Base-by-base conservation (phyloP, 2,329 filamentous ascomycete genomes). In the Dryadomyces sulphureus region DNA sequence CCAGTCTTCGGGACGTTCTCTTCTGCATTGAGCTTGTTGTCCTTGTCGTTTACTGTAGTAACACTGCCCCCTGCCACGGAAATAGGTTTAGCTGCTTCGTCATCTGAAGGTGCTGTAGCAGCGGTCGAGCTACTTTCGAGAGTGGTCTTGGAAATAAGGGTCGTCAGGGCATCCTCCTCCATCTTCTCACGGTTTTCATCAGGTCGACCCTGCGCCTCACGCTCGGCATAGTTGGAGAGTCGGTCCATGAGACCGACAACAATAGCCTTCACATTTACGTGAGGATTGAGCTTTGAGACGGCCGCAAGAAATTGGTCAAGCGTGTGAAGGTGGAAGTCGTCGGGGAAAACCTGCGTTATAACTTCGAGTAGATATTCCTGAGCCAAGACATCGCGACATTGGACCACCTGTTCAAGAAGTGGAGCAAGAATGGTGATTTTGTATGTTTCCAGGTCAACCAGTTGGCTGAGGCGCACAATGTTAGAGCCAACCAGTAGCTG, bases 191-290 rank as follows among this genome's bases (percentile, higher is more conserved):
- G 79, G 54, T 89, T 77, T 46, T 86, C 81, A 5, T 74, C 70
- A 19, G 76, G 72, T 47, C 84, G 81, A 21, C 76, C 74, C 53
- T 85, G 77, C 4, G 85, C 76, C 62, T 96, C 90, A 47, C 89
- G 76, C 55, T 92, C 83, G n/a, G 92, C 90, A 62, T 94, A 98
- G 46, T 88, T 82, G 7, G 92, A 95, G 25, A 98, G 66, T 35
- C 92, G 79, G 59, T 98, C 90, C 93, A 98, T 98, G 49, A 98
- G 70, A 22, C 90, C 92, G 59, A 96, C 95, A 9, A 98, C 90
- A 48, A 98, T 98, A 41, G 85, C 84, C 67, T 98, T 98, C 65
- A 98, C 81, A 55, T 98, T 94, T 57, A 98, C 92, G 58, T 96
- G 86, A 0, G 90, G 92, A 57, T 98, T 95, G 34, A 98, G 71